A percentile compares a stretch with the other conserved stretches of the same genome.
These are phyloP conservation scores for Nakazawaea pomicola DNA, from an alignment of 805 yeast genomes.

Conservation along the genomic window DNA sequence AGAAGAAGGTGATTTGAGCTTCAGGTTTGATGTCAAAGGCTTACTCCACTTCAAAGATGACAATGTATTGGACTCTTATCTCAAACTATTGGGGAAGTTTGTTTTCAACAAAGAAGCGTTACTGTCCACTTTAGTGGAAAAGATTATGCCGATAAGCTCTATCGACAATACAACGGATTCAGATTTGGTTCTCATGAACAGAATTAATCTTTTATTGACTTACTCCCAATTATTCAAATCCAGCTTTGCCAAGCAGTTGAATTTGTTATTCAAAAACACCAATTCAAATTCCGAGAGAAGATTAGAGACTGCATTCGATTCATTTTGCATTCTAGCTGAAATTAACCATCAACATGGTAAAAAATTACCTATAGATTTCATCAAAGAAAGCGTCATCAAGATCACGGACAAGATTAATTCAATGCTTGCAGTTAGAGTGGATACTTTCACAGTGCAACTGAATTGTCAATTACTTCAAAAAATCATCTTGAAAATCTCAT, in stretches of 20 bases:
- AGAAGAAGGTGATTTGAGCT: neutral
- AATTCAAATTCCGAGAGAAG: neutral
- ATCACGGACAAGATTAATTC: conserved; percentile 6
- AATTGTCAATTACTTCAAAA: neutral
- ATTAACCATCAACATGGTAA: neutral
- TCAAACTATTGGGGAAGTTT: conserved; percentile 23
- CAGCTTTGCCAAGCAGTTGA: conserved; percentile 18
- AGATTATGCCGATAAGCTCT: conserved; percentile 28
- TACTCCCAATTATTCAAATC: conserved; percentile 24
- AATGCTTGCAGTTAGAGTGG: neutral
- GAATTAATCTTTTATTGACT: conserved; percentile 25
- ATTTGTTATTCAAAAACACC: neutral
- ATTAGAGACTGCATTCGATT: conserved; percentile 2
- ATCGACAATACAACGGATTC: conserved; percentile 14
- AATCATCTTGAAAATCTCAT: neutral
- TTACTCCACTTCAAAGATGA: conserved; percentile 18
- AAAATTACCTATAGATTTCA: neutral
- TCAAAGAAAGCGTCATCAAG: neutral
- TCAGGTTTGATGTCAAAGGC: conserved; percentile 1
- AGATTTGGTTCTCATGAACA: conserved; percentile 20
- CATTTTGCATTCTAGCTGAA: neutral
- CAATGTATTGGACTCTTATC: conserved; percentile 26
- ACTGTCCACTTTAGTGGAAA: conserved; percentile 24
- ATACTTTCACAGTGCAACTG: neutral
- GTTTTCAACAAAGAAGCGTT: conserved; percentile 14